Conservation (phyloP, 148 eudicot species). For the Cornus controversa region DNA sequence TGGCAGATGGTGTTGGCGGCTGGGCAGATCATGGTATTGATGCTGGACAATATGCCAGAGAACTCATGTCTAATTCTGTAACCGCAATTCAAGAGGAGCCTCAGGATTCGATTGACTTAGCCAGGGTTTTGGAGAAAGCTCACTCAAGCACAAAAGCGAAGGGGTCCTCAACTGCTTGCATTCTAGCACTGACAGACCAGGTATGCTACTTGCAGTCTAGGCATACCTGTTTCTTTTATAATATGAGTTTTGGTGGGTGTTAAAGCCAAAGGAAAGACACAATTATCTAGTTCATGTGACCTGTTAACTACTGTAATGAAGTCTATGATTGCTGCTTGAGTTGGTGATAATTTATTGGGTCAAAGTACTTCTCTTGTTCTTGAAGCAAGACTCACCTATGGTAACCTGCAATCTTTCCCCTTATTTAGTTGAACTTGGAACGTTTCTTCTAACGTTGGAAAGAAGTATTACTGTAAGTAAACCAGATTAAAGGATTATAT, state of each 20-base stretch:
- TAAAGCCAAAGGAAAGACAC: too few relatives aligned
- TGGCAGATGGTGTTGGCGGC: constrained; percentile 81
- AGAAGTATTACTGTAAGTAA: too few relatives aligned
- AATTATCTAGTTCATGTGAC: not conserved
- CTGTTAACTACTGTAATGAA: not conserved
- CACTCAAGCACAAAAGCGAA: constrained; percentile 48
- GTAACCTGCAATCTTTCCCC: not conserved
- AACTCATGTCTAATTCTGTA: constrained; percentile 64
- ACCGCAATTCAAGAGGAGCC: constrained; percentile 49
- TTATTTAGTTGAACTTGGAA: not conserved
- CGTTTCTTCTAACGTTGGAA: too few relatives aligned
- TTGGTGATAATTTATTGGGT: not conserved
- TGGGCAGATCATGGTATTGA: constrained; percentile 67
- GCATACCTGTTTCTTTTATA: not conserved
- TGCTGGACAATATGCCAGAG: constrained; percentile 60
- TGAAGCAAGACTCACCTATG: not conserved
- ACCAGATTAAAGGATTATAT: too few relatives aligned
- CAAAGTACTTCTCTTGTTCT: not conserved
- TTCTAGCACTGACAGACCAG: constrained; percentile 55
- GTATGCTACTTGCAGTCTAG: constrained; percentile 23
- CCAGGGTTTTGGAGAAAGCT: constrained; percentile 63
- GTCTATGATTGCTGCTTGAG: not conserved
- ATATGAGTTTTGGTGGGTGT: not conserved
- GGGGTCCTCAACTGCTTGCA: constrained; percentile 76
- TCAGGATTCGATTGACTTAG: constrained; percentile 50